A percentile compares a stretch with the other conserved stretches of the same genome.
Evolutionary conservation across 768 basidiomycete species (phyloP).

Genomic region (Fomitopsis pulvina): DNA sequence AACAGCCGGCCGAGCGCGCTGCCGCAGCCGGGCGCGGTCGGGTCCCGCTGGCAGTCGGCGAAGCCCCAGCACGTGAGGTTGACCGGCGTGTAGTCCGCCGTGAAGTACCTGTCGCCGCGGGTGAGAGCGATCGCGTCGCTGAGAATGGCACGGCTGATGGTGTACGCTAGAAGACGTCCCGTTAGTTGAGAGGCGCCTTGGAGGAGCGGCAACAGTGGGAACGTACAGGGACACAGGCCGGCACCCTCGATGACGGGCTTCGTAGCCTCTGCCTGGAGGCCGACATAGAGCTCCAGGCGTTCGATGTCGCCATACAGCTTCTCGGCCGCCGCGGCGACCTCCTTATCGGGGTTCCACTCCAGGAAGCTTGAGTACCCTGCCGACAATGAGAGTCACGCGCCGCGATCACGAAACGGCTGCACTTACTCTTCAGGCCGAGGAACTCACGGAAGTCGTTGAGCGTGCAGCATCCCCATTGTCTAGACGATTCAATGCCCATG

Average conservation of each 20-base stretch:
- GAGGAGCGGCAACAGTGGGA: not conserved
- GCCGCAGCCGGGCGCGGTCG: conserved; percentile 66
- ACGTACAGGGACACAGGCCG: conserved; percentile 74
- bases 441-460: conserved; percentile 81
- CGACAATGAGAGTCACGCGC: not conserved
- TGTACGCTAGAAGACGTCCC: conserved; percentile 46
- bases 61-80: conserved; percentile 85
- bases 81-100: conserved; percentile 72
- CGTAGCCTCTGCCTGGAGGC: conserved; percentile 71
- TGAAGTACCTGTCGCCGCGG: conserved; percentile 79
- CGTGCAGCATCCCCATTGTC: conserved; percentile 76
- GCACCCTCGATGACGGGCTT: conserved; percentile 75
- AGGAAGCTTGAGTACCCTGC: conserved; percentile 62
- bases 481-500: conserved; percentile 76
- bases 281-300: conserved; percentile 74
- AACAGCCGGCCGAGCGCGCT: conserved; percentile 70
- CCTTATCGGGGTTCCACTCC: conserved; percentile 76
- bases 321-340: conserved; percentile 66
- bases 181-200: not conserved
- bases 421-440: conserved; percentile 69
- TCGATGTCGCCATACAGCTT: conserved; percentile 74
- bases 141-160: conserved; percentile 79
- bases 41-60: conserved; percentile 72
- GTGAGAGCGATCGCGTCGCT: conserved; percentile 83
- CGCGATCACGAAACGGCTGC: not conserved